Evolutionary conservation across 306 rosid genomes (phyloP).

Genomic region (Sicyos edulis): DNA sequence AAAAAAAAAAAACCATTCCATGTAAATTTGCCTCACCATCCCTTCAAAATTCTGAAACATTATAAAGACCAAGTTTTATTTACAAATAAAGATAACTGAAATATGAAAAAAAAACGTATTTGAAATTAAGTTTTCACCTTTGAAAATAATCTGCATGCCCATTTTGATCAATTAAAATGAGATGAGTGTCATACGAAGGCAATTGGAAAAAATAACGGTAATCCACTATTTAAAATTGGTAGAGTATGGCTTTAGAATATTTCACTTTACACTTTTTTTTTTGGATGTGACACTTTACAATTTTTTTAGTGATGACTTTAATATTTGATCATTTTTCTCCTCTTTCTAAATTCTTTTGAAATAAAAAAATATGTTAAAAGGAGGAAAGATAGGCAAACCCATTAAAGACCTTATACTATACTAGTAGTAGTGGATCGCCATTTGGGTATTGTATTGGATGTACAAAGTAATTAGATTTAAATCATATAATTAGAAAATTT

Average conservation of each 20-base stretch:
- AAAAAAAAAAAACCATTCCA: background rate
- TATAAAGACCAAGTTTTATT: background rate
- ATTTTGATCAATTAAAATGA: too few relatives aligned
- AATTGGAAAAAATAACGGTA: too few relatives aligned
- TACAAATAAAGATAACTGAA: background rate
- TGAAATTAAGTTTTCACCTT: too few relatives aligned
- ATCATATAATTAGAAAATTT: background rate
- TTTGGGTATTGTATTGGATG: slow-evolving; percentile 8
- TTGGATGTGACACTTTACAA: slow-evolving; percentile 14
- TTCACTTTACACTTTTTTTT: slow-evolving; percentile 16
- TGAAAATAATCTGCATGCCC: too few relatives aligned
- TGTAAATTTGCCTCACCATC: background rate
- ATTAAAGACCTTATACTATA: background rate
- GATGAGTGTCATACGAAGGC: too few relatives aligned
- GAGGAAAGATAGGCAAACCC: background rate
- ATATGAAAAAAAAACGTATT: background rate
- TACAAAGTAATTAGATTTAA: background rate
- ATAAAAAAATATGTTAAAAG: background rate
- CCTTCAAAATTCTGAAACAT: background rate
- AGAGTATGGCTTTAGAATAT: background rate
- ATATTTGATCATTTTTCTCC: background rate
- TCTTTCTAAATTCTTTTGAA: background rate
- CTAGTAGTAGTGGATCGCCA: background rate
- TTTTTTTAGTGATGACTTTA: background rate
- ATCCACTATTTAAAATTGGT: too few relatives aligned